Percentiles rank a stretch among this genome's conserved stretches.
phyloP scores from a whole-genome alignment of 1,284 basidiomycete species.

The Stygiomarasmius scandens region DNA sequence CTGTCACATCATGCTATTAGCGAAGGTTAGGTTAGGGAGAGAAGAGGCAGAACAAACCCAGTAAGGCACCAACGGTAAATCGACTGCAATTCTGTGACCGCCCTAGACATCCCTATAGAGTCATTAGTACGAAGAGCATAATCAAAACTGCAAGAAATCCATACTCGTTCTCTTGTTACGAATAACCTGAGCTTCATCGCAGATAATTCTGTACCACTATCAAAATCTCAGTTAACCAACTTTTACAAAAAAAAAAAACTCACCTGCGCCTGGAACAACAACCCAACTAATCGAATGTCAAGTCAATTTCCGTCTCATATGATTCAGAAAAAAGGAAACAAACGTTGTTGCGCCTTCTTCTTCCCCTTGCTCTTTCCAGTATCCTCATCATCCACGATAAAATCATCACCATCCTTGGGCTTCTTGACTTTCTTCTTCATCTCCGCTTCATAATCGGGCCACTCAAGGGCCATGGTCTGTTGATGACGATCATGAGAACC shows the following conservation, averaged over 20 bases:
- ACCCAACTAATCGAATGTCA: constrained; percentile 33
- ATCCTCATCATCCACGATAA: constrained; percentile 42
- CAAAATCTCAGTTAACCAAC: constrained; percentile 4
- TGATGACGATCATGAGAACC: constrained; percentile 2
- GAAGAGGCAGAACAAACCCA: constrained; percentile 36
- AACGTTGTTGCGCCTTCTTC: constrained; percentile 37
- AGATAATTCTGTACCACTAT: constrained; percentile 55
- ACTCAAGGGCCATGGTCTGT: constrained; percentile 59
- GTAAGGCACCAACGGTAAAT: constrained; percentile 58
- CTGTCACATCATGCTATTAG: constrained; percentile 27
- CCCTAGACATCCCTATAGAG: constrained; percentile 46
- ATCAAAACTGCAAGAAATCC: constrained; percentile 17
- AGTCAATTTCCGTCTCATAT: not conserved
- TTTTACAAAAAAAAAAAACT: constrained; percentile 10
- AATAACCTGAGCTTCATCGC: constrained; percentile 61
- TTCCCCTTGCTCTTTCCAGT: constrained; percentile 28
- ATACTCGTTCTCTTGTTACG: constrained; percentile 52
- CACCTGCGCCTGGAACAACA: constrained; percentile 52
- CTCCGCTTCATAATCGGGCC: constrained; percentile 54
- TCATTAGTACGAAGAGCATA: not conserved
- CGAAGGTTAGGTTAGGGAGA: constrained; percentile 6
- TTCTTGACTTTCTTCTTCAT: constrained; percentile 41
- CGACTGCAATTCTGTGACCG: constrained; percentile 46
- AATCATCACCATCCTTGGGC: constrained; percentile 37
- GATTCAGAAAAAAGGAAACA: constrained; percentile 2